Conservation (phyloP, 352 stramenopile species). For the Pythium folliculosum region DNA sequence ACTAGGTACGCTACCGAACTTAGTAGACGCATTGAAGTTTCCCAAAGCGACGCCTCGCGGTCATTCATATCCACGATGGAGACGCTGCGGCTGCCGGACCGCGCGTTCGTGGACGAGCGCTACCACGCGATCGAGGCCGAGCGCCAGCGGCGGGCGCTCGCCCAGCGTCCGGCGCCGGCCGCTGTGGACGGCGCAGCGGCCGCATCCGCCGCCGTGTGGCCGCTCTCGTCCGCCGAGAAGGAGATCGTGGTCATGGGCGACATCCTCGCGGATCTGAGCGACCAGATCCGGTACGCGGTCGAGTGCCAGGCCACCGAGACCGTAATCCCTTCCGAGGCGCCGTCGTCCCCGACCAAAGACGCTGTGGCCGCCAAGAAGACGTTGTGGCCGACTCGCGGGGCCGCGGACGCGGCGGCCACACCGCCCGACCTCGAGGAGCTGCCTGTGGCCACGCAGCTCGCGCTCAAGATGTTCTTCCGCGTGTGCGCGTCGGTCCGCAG, state of each 20-base stretch:
- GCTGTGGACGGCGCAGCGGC: too few species aligned
- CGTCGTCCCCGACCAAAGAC: background rate
- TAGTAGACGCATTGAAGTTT: slow-evolving; percentile 28
- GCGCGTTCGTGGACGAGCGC: slow-evolving; percentile 48
- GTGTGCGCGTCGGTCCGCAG: slow-evolving; percentile 53
- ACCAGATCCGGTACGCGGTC: background rate
- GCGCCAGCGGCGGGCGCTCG: slow-evolving; percentile 5
- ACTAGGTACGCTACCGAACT: too few species aligned
- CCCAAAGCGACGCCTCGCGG: too few species aligned
- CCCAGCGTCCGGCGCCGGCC: too few species aligned
- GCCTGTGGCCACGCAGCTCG: slow-evolving; percentile 49
- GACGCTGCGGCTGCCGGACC: slow-evolving; percentile 49
- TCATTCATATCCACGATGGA: too few species aligned
- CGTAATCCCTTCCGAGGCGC: too few species aligned
- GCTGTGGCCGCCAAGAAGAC: background rate
- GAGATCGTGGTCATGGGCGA: slow-evolving; percentile 3
- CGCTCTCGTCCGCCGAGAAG: background rate
- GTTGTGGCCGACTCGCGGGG: background rate
- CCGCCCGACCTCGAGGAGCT: slow-evolving; percentile 29
- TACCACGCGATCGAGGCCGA: slow-evolving; percentile 44
- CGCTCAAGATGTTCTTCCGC: slow-evolving; percentile 71
- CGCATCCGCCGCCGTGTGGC: slow-evolving; percentile 6
- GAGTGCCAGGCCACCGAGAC: too few species aligned
- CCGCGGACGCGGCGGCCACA: too few species aligned
- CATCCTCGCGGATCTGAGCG: background rate